Evolutionary conservation across 1,139 yeast species (phyloP).

Genomic region (Neolecta irregularis): DNA sequence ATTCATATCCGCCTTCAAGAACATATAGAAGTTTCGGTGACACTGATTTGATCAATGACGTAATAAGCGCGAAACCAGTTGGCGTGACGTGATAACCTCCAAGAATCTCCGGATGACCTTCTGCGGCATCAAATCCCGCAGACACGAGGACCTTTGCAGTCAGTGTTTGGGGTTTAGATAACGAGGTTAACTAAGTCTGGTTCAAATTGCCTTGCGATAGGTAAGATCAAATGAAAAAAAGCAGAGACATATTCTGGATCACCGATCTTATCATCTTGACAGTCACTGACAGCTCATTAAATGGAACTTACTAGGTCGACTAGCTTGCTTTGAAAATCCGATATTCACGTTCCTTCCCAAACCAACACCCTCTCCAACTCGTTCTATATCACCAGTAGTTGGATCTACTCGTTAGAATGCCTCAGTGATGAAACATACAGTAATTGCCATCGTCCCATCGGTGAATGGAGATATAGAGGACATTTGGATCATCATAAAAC

Average conservation of each 20-base stretch:
- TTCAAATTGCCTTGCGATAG: constrained; percentile 72
- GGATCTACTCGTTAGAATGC: no score
- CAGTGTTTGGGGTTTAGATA: neutral
- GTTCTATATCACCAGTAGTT: constrained; percentile 52
- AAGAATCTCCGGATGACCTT: constrained; percentile 88
- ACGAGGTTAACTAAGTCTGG: constrained; percentile 71
- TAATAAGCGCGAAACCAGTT: constrained; percentile 91
- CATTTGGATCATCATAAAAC: constrained; percentile 76
- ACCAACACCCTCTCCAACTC: constrained; percentile 74
- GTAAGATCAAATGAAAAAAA: constrained; percentile 73
- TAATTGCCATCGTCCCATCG: constrained; percentile 84
- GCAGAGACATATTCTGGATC: constrained; percentile 95
- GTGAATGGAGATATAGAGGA: constrained; percentile 78
- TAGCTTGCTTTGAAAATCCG: no score
- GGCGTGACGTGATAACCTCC: constrained; percentile 98
- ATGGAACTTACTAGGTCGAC: neutral
- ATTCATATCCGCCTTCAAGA: no score
- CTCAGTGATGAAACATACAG: no score
- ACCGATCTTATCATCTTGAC: constrained; percentile 86
- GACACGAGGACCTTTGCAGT: constrained; percentile 33
- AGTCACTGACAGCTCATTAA: constrained; percentile 67
- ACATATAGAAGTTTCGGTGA: no score
- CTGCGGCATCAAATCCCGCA: constrained; percentile 97
- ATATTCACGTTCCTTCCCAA: constrained; percentile 39
- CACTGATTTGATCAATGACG: no score